Base-by-base conservation (phyloP, 2,329 filamentous ascomycete species). In the Aspergillus novoparasiticus region DNA sequence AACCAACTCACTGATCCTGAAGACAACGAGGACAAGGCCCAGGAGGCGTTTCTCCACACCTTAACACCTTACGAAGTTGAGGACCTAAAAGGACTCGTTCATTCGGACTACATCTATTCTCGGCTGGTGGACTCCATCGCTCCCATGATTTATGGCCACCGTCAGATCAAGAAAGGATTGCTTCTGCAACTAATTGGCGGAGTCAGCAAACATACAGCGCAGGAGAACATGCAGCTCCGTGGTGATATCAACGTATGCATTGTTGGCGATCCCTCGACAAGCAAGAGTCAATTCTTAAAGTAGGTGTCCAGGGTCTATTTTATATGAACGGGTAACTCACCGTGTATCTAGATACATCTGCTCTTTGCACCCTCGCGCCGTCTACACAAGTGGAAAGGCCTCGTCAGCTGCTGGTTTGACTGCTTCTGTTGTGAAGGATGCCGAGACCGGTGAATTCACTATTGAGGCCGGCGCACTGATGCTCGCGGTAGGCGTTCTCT, bases 181-280 rank as follows among this genome's bases (percentile, higher is more conserved):
- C 86, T 99, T 9, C 84, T 99, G 48, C 95, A 99, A 78, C 85
- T 99, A 54, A 93, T 99, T 86, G 92, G 93, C n/a, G 95, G 95
- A 82, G 92, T 99, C 2, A 89, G 89, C 79, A 99, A 99, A 78
- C 87, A 87, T 26, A 99, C 95, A 0, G 86, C 93, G 0, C 70
- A 75, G 57, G 95, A 99, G 80, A 94, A 93, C 66, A 97, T 99
- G 93, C 89, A 94, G 67, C 85, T 99, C 50, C 89, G 95, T 85
- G 95, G 95, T 69, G 95, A 99, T 75, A 94, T 99, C 83, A 99
- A 99, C 81, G 96, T 99, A 66, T 99, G 95, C 79, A 92, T 99
- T 70, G 95, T 99, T 63, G 95, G 95, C 64, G 95, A 99, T 75
- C 95, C 95, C 1, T 96, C 92, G 12, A 99, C 95, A 1, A 96